A percentile compares a stretch with the other conserved stretches of the same genome.
Evolutionary conservation across 495 filamentous ascomycete species (phyloP).

Genomic region (Clavariopsis aquatica): DNA sequence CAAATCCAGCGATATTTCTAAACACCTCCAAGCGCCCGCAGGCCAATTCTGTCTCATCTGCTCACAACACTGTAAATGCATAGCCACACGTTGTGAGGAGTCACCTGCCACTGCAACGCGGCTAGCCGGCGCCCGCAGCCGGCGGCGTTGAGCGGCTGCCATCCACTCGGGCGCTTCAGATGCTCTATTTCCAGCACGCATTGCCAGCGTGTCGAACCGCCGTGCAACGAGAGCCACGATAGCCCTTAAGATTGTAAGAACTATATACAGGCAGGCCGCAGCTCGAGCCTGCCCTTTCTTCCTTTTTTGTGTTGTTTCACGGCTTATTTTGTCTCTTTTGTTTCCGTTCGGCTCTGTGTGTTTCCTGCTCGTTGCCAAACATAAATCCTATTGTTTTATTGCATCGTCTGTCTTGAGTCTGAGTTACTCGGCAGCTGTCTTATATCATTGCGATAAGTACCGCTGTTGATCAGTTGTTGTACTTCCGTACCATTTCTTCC

Average conservation of each 20-base stretch:
- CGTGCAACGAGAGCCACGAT: neutral
- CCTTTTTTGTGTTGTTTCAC: conserved; percentile 12
- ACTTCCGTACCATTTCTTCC: neutral
- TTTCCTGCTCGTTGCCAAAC: neutral
- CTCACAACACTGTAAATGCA: conserved; percentile 2
- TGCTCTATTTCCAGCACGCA: conserved; percentile 33
- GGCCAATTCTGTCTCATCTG: conserved; percentile 24
- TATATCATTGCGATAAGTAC: conserved; percentile 6
- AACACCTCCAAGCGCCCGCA: conserved; percentile 27
- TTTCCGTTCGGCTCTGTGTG: neutral
- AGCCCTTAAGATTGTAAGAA: conserved; percentile 15
- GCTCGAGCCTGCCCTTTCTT: conserved; percentile 1
- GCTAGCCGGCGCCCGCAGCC: conserved; percentile 6
- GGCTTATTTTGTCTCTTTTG: neutral
- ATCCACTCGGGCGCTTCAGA: conserved; percentile 28
- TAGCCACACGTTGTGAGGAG: conserved; percentile 34
- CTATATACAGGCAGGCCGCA: conserved; percentile 22
- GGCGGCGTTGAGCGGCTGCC: conserved; percentile 19
- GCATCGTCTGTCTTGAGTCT: neutral
- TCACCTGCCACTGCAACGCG: conserved; percentile 34
- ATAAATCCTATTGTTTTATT: conserved; percentile 4
- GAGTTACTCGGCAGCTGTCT: neutral
- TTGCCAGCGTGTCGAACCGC: neutral
- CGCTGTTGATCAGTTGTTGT: neutral
- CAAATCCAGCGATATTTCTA: conserved; percentile 2